Base-by-base conservation (phyloP, 2,329 filamentous ascomycete species). In the Rhynchosporium graminicola region DNA sequence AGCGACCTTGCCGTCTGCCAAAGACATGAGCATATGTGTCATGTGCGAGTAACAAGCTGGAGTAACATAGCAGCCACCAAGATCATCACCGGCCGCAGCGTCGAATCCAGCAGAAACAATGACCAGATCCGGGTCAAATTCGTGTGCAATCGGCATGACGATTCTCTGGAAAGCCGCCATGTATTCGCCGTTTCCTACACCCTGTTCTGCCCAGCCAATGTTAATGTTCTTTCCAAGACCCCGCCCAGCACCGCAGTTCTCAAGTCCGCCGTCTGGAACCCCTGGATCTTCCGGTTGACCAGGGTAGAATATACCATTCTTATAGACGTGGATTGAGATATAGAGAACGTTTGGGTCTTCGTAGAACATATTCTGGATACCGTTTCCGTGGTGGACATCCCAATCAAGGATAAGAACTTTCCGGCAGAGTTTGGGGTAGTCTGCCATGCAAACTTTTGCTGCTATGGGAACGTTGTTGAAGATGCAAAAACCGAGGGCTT, bases 401-500 rank as follows among this genome's bases (percentile, higher is more conserved):
- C 95, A 99, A 74, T 99, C 95, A 7, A 99, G 80, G 68, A 99
- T 95, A 60, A 99, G 77, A 26, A 99, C 85, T 76, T 96, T 98
- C 61, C 92, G 87, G 73, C 94, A 97, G 8, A 79, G 79, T 3
- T 94, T 85, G 1, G 90, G 90, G 69, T 90, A 95, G 63, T 92
- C 87, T 59, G 83, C 79, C 74, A 97, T 92, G 73, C 93, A 97
- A 12, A 93, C 90, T 63, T 86, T 89, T n/a, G 92, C 88, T 1
- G 93, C 94, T 63, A 99, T 90, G 26, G 91, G 92, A 3, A 98
- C 95, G 72, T 99, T 99, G 78, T 99, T 97, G 79, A 98, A 98
- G 63, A 98, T 85, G 75, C 95, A 99, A 73, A 99, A 99, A 0
- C 95, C 95, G 83, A 97, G 95, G 0, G 94, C 85, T 42, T 87